Percentiles rank a stretch among this genome's conserved stretches.
These are phyloP conservation scores for Yamadazyma tumulicola DNA, from an alignment of 805 yeast genomes.

Conservation along the genomic window DNA sequence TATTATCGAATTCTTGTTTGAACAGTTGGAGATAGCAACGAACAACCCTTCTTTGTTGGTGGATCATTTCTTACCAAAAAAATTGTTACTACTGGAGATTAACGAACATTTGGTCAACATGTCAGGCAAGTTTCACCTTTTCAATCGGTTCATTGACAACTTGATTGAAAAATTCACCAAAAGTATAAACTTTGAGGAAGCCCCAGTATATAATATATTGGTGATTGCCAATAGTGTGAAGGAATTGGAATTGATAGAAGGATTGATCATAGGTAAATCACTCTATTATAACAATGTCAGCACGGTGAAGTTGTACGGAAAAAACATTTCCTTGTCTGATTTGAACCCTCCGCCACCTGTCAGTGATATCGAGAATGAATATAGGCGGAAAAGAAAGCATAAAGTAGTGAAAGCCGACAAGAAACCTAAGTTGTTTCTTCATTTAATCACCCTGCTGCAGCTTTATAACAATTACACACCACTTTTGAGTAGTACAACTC, in stretches of 20 bases:
- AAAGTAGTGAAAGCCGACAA: background rate
- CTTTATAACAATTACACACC: constrained; percentile 30
- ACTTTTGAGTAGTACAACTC: constrained; percentile 15
- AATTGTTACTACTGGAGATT: constrained; percentile 61
- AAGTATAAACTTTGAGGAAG: constrained; percentile 16
- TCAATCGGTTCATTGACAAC: constrained; percentile 47
- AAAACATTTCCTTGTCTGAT: constrained; percentile 13
- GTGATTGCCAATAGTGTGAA: constrained; percentile 60
- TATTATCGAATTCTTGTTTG: constrained; percentile 39
- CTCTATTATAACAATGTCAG: constrained; percentile 65
- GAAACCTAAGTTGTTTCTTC: constrained; percentile 17
- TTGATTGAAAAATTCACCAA: constrained; percentile 16
- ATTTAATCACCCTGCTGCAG: constrained; percentile 30
- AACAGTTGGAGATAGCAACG: constrained; percentile 47
- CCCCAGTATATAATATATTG: constrained; percentile 19
- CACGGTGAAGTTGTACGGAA: constrained; percentile 56
- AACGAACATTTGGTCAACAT: constrained; percentile 50
- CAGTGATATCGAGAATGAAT: constrained; percentile 7
- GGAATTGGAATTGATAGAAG: constrained; percentile 77
- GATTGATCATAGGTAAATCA: constrained; percentile 68
- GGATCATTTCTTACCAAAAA: constrained; percentile 74
- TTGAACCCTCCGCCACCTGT: background rate
- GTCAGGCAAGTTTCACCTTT: constrained; percentile 57
- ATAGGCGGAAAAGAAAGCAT: constrained; percentile 7
- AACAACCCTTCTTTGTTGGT: constrained; percentile 72